Evolutionary conservation across 306 rosid genomes (phyloP).

Genomic region (Fagus sylvatica): DNA sequence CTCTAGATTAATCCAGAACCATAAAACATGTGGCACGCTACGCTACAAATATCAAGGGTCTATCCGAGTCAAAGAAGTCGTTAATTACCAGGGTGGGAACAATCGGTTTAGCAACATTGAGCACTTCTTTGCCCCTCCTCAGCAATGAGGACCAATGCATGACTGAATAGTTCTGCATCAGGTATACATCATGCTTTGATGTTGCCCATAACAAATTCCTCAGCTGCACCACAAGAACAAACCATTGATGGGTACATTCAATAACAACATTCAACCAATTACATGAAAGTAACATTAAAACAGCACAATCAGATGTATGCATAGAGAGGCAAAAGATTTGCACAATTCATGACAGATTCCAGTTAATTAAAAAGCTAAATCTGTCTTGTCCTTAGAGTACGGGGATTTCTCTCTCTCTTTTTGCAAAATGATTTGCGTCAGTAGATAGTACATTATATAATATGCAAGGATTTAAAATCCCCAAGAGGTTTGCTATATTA

Average conservation of each 20-base stretch:
- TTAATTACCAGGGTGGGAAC: slow-evolving; percentile 65
- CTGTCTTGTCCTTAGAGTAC: not conserved
- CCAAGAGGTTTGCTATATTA: not conserved
- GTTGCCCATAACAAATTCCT: slow-evolving; percentile 92
- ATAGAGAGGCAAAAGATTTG: not conserved
- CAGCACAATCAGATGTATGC: not conserved
- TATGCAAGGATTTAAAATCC: too few species aligned
- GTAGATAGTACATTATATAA: too few species aligned
- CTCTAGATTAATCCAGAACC: slow-evolving; percentile 3
- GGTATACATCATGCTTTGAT: slow-evolving; percentile 92
- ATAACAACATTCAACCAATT: slow-evolving; percentile 6
- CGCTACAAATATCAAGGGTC: not conserved
- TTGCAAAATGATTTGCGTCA: too few species aligned
- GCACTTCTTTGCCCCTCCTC: slow-evolving; percentile 71
- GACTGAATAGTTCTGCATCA: slow-evolving; percentile 88
- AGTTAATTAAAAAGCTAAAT: not conserved
- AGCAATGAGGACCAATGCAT: slow-evolving; percentile 88
- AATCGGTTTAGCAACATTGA: slow-evolving; percentile 72
- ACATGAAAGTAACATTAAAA: not conserved
- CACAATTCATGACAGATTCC: not conserved
- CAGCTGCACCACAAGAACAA: slow-evolving; percentile 57
- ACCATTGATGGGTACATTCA: slow-evolving; percentile 27
- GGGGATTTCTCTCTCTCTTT: not conserved
- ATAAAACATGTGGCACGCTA: not conserved
- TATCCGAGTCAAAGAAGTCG: slow-evolving; percentile 10